Evolutionary conservation across 768 basidiomycete species (phyloP), one percentile per base, ranked within the genome.

Genomic region (Psilocybe subaeruginosa): DNA sequence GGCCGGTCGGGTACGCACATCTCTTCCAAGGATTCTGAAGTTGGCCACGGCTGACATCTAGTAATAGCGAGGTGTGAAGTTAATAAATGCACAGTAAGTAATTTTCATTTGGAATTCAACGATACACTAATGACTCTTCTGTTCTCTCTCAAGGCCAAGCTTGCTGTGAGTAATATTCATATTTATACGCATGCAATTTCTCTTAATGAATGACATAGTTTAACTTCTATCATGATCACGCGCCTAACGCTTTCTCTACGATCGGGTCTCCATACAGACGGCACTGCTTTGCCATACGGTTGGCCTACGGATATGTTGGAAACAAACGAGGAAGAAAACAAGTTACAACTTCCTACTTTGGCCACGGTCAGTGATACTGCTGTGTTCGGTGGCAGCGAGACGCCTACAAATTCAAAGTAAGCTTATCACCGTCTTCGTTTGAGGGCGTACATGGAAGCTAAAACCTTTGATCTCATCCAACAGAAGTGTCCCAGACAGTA

Each of bases 221-320:
- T 73, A 12, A 73, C 71, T 30, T 72, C 72, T 17, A 65, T 73
- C 19, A 72, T 73, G 72, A 71, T 73, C 52, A 70, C 62, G 54
- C 68, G 72, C 29, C 65, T 73, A 1, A 71, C 71, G 3, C 68
- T 73, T 12, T 73, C 72, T 31, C 57, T 73, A 12, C 66, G 72
- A 27, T 35, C 53, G 17, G 64, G 54, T 8, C 53, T 54, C 3
- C 52, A 49, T 9, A 14, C 4, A 11, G 47, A 54, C 11, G 43
- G 19, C 2, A 60, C 52, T 31, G 43, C 46, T 9, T 16, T 60
- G 17, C 41, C 49, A 17, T 54, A 37, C 33, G 52, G 37, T 3
- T 60, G 59, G 59, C 46, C 59, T 8, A 31, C 14, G 30, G 59
- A 60, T n/a, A 19, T 60, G 6, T 14, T 48, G 56, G 27, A 43